Evolutionary conservation across 495 filamentous ascomycete species (phyloP), one percentile per base, ranked within the genome.

Genomic region (Oleoguttula mirabilis): DNA sequence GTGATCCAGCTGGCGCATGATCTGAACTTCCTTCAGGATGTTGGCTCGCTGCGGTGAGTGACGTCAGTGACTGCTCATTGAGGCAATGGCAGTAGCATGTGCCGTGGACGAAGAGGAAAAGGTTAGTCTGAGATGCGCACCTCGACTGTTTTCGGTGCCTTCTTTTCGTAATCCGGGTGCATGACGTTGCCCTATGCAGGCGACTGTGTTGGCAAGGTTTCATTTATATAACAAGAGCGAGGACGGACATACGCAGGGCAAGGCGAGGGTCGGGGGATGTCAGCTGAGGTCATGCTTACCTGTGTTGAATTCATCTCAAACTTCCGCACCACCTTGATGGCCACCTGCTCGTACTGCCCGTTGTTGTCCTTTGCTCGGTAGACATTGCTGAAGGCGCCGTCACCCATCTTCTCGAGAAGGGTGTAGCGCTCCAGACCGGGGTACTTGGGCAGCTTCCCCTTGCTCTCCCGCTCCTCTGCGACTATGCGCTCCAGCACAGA

Each of bases 341-440:
- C 90, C 12, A 90, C 86, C 55, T 98, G 82, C 31, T 75, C 78
- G 30, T 71, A 70, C 39, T 79, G 66, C 16, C 79, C 77, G 3
- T 64, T 67, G 23, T 66, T 69, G 60, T 98, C 92, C 44, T 68
- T 70, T 14, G 92, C 90, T 3, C 84, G 77, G 60, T 95, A 98
- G 41, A 98, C 90, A 48, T 98, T 98, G 69, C 88, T 95, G 70
- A 98, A 98, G 32, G 90, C 90, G 38, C 90, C 90, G 54, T 98
- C 90, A 39, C 90, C 90, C 90, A 98, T 98, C 70, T 98, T 98
- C 62, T 96, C 88, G 28, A 93, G 4, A 31, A 98, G 61, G 40
- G 80, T 76, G 80, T 82, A 98, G 51, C 90, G 70, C 45, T 96
- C 92, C 17, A 98, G 65, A 25, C 88, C 88, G 4, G 90, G 88